Base-by-base conservation (phyloP, 805 yeast species). In the Starmerella vaccinii region DNA sequence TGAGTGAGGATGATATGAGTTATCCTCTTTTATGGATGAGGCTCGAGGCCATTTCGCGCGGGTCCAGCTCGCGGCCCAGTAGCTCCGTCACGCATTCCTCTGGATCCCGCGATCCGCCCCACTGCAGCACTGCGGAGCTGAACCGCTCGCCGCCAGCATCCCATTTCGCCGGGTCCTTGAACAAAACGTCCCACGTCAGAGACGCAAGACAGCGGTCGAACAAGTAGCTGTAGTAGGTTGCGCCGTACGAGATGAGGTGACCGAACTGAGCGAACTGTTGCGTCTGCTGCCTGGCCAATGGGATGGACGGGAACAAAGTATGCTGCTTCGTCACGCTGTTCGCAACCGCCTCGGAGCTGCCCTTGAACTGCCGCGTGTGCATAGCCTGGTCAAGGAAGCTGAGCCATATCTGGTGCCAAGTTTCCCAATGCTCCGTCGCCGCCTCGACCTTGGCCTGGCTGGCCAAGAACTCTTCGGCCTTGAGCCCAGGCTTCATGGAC, bases 181-280 rank as follows among this genome's bases (percentile, higher is more conserved):
- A 92, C 35, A 90, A 68, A 43, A 76, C 79, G 10, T 75, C 72
- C 89, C 95, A 92, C 2, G 90, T 76, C 61, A 80, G 80, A 23
- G 87, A 78, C 0, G 97, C 97, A 56, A 92, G 84, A 6, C 95
- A 96, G 35, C 97, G 70, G 67, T 92, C 98, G 50, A 92, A 75
- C 47, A 92, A 66, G 63, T 92, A 92, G 27, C 95, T 84, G 68
- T 92, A 92, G 63, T 92, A 92, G 0, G 89, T 84, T 0, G 97
- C 85, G 1, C 97, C 97, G 62, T 92, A 92, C 0, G 95, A 87
- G 58, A 83, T 84, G 37, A 92, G 68, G 63, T 92, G 98, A 1
- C 96, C 95, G 67, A 92, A 89, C 62, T 82, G 86, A 1, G 95
- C 97, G 51, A 86, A 94, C 95, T 97, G 89, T 23, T 81, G 81